Percentiles rank a stretch among this genome's conserved stretches.
These are phyloP conservation scores for Emergomyces pasteurianus DNA, from an alignment of 2,329 filamentous ascomycete genomes.

Conservation along the genomic window DNA sequence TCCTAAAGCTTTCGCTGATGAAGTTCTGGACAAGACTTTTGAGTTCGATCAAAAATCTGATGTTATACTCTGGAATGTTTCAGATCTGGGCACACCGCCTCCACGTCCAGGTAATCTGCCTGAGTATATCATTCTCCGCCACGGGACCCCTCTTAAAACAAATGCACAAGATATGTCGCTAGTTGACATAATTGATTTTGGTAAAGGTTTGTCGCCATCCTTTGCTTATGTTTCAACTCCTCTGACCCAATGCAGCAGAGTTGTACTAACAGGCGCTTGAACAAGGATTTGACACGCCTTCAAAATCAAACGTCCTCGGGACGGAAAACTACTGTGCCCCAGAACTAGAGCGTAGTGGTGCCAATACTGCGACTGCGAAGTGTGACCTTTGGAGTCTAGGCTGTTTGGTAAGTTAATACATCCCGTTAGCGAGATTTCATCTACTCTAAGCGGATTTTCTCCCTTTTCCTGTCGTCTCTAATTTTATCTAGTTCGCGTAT, in stretches of 20 bases:
- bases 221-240: background rate
- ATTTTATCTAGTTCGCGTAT: conserved; percentile 1
- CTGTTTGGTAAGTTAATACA: background rate
- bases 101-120: conserved; percentile 5
- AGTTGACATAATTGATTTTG: conserved; percentile 9
- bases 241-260: background rate
- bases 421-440: background rate
- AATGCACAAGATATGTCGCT: conserved; percentile 3
- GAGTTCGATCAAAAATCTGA: background rate
- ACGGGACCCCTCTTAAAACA: background rate
- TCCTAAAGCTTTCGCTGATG: conserved; percentile 2
- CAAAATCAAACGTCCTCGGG: conserved; percentile 3
- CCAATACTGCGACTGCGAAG: conserved; percentile 1
- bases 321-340: background rate
- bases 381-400: conserved; percentile 4
- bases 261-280: background rate
- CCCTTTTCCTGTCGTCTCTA: background rate
- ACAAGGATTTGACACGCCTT: background rate
- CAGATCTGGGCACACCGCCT: background rate
- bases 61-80: background rate
- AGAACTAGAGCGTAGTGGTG: background rate
- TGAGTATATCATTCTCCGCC: conserved; percentile 1
- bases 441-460: background rate
- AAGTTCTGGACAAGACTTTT: conserved; percentile 3
- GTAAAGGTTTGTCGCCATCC: conserved; percentile 2